phyloP scores from a whole-genome alignment of 768 basidiomycete species.

The Russula foetens region DNA sequence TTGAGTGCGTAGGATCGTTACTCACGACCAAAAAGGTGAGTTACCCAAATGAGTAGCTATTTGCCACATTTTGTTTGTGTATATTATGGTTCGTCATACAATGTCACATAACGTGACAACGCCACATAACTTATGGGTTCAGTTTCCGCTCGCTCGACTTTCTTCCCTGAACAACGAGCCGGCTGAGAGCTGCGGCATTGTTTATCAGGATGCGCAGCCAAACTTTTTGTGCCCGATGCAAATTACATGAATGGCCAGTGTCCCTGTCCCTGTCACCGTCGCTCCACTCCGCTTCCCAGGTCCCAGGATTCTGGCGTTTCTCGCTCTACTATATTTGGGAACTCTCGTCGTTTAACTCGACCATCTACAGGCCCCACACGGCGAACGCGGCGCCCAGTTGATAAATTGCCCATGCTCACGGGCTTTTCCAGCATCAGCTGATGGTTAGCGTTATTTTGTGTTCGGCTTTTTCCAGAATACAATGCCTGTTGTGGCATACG shows the following conservation, averaged over 20 bases:
- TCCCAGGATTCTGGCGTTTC: not conserved
- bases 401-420: not conserved
- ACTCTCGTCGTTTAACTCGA: constrained; percentile 1
- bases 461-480: not conserved
- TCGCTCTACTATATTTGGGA: constrained; percentile 4
- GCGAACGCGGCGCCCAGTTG: not conserved
- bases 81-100: too few species aligned
- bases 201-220: not conserved
- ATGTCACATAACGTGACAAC: constrained; percentile 9
- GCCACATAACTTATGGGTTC: not conserved
- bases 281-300: not conserved
- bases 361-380: constrained; percentile 3
- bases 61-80: not conserved
- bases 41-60: not conserved
- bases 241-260: not conserved
- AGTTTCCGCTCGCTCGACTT: not conserved
- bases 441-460: not conserved
- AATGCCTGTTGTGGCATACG: not conserved
- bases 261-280: not conserved
- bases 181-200: not conserved
- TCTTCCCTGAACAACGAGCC: not conserved
- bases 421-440: constrained; percentile 4
- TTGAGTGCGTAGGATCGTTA: not conserved
- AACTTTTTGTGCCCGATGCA: not conserved
- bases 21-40: not conserved